These are phyloP conservation scores for Dioscorea cayenensis DNA, from an alignment of 116 monocot species.

Conservation along the genomic window DNA sequence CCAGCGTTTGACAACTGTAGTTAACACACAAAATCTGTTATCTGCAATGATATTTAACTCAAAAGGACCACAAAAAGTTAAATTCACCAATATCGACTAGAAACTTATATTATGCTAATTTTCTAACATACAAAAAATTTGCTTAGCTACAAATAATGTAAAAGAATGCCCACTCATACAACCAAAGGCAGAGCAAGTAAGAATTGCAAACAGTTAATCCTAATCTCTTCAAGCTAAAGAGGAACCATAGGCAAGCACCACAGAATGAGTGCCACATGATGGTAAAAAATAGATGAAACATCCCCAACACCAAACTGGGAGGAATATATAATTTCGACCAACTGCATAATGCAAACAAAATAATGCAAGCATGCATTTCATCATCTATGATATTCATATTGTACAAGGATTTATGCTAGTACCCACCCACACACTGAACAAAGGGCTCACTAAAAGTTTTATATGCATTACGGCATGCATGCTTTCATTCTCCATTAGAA, in stretches of 20 bases:
- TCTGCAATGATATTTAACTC: neutral
- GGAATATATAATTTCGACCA: too few relatives aligned
- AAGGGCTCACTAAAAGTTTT: too few relatives aligned
- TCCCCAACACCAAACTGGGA: too few relatives aligned
- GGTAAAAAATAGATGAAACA: too few relatives aligned
- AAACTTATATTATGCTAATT: neutral
- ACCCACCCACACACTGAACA: too few relatives aligned
- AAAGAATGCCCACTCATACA: neutral
- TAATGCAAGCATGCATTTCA: too few relatives aligned
- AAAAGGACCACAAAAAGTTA: neutral
- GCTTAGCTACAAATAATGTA: neutral
- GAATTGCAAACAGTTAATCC: neutral
- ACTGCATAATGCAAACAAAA: too few relatives aligned
- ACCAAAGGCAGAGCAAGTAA: neutral
- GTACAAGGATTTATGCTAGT: too few relatives aligned
- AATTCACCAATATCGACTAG: neutral
- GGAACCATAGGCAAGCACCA: neutral
- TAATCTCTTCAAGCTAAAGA: neutral
- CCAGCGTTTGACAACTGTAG: conserved; percentile 84
- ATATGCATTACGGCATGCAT: too few relatives aligned
- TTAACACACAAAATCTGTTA: neutral
- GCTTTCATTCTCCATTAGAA: too few relatives aligned
- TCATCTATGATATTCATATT: too few relatives aligned
- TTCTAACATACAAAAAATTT: neutral
- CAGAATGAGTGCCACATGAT: neutral